These are phyloP conservation scores for Globisporangium heterothallicum DNA, from an alignment of 352 stramenopile species.

Conservation along the genomic window DNA sequence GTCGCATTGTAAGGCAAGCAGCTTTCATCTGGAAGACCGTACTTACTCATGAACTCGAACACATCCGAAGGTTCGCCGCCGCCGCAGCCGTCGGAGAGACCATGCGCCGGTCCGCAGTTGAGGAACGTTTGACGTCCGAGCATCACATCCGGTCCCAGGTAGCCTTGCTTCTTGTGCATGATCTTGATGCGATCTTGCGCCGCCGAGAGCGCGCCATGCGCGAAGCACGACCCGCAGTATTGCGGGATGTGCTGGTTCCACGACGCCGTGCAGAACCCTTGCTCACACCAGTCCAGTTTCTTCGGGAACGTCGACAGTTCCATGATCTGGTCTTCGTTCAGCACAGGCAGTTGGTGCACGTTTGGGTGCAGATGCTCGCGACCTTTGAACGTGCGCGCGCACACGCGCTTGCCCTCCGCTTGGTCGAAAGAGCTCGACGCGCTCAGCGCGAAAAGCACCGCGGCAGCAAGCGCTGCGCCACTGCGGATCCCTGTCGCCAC, in stretches of 20 bases:
- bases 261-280: conserved; percentile 48
- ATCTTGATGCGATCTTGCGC: conserved; percentile 71
- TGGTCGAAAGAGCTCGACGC: background rate
- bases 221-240: conserved; percentile 77
- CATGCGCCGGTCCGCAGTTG: conserved; percentile 52
- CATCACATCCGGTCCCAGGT: conserved; percentile 46
- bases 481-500: background rate
- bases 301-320: conserved; percentile 39
- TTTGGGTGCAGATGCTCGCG: conserved; percentile 39
- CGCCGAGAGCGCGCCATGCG: conserved; percentile 48
- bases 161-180: conserved; percentile 33
- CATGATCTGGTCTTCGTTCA: conserved; percentile 23
- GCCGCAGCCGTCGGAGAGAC: conserved; percentile 45
- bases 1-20: conserved; percentile 60
- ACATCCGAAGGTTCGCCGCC: conserved; percentile 54
- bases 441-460: conserved; percentile 3
- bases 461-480: background rate
- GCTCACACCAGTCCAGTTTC: conserved; percentile 85
- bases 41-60: conserved; percentile 61
- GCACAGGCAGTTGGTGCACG: conserved; percentile 23
- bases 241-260: conserved; percentile 71
- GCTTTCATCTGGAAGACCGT: conserved; percentile 46
- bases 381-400: conserved; percentile 37
- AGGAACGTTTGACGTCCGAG: conserved; percentile 56
- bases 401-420: conserved; percentile 31